These are phyloP conservation scores for Emericellopsis cladophorae DNA, from an alignment of 2,329 filamentous ascomycete species.

Conservation along the genomic window DNA sequence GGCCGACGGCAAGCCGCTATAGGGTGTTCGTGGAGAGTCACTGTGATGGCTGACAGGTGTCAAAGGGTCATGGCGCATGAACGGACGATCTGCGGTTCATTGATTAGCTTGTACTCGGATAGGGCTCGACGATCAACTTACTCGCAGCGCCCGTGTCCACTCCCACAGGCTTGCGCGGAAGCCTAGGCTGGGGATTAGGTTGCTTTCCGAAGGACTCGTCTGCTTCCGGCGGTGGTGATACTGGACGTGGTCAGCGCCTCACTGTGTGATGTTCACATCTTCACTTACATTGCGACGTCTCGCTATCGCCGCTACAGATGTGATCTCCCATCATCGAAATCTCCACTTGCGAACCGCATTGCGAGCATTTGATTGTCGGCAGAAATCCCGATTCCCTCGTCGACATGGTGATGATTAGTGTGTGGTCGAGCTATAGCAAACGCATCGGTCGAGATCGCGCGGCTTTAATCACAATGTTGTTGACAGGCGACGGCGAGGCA, in stretches of 20 bases:
- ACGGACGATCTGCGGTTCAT: conserved; percentile 35
- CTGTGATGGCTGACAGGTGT: conserved; percentile 51
- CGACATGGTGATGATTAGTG: conserved; percentile 25
- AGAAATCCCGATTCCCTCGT: conserved; percentile 55
- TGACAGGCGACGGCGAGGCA: not conserved
- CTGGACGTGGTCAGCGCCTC: not conserved
- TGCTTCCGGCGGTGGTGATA: conserved; percentile 1
- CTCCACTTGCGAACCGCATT: conserved; percentile 64
- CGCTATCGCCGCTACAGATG: conserved; percentile 39
- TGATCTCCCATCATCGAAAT: conserved; percentile 83
- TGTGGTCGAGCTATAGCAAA: not conserved
- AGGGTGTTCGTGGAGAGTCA: conserved; percentile 49
- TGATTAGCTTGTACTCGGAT: conserved; percentile 11
- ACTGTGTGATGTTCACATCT: too few species aligned
- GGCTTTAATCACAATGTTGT: too few species aligned
- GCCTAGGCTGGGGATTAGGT: conserved; percentile 16
- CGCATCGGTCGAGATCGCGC: too few species aligned
- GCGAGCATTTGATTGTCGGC: conserved; percentile 80
- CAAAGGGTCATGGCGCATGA: conserved; percentile 40
- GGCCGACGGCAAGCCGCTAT: conserved; percentile 27
- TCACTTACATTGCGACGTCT: conserved; percentile 32
- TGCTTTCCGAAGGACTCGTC: conserved; percentile 8
- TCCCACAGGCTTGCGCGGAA: conserved; percentile 27
- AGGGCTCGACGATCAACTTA: conserved; percentile 10
- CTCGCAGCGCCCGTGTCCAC: conserved; percentile 41